Evolutionary conservation across 805 yeast genomes (phyloP).

Genomic region (Saturnispora halmiae): DNA sequence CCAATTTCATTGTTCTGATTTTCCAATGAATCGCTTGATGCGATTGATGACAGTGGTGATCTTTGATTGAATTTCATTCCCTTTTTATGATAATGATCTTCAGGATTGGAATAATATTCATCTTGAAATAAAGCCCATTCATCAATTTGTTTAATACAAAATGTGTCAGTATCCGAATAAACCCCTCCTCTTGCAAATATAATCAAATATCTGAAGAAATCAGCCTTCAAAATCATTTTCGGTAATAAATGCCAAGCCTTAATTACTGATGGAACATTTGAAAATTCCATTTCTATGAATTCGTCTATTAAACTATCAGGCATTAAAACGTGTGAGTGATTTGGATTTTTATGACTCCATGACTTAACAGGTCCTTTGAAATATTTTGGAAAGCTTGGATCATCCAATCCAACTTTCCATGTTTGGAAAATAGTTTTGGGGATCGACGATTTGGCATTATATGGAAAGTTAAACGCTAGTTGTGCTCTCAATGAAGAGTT

Average conservation of each 20-base stretch:
- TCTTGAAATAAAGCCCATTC: constrained; percentile 46
- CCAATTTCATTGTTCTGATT: constrained; percentile 61
- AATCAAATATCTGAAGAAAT: constrained; percentile 83
- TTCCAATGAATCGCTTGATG: neutral
- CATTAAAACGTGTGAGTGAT: constrained; percentile 61
- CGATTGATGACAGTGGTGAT: neutral
- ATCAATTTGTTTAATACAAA: constrained; percentile 58
- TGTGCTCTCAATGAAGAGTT: constrained; percentile 39
- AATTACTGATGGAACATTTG: constrained; percentile 65
- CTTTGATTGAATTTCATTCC: neutral
- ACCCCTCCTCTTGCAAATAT: constrained; percentile 88
- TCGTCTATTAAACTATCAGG: constrained; percentile 54
- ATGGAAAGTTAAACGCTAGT: constrained; percentile 65
- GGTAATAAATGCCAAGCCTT: constrained; percentile 75
- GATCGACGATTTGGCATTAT: constrained; percentile 51
- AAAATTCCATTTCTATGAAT: constrained; percentile 48
- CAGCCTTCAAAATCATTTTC: constrained; percentile 75
- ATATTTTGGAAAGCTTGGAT: constrained; percentile 45
- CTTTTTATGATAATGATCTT: neutral
- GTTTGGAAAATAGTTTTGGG: constrained; percentile 90
- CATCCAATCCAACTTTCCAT: constrained; percentile 66
- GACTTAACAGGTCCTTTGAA: constrained; percentile 43
- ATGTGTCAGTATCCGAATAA: constrained; percentile 86
- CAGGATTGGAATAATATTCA: neutral
- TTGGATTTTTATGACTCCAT: constrained; percentile 60